Percentiles rank a stretch among this genome's conserved stretches.
Evolutionary conservation across 2,329 filamentous ascomycete genomes (phyloP).

Genomic region (Botrytis elliptica): DNA sequence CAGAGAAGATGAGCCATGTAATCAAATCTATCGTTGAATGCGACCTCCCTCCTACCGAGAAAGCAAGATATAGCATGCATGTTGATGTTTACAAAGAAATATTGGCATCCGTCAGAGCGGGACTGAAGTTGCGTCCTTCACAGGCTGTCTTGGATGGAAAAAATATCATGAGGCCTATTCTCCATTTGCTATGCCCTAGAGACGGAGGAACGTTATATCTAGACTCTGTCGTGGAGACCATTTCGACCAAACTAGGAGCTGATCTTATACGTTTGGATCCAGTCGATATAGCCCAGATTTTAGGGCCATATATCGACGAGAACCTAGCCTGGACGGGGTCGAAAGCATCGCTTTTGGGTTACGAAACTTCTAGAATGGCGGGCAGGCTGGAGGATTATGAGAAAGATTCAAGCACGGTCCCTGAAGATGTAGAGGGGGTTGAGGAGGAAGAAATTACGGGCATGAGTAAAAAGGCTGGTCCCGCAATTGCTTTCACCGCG

Average conservation of each 20-base stretch:
- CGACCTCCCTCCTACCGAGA: constrained; percentile 24
- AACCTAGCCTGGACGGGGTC: constrained; percentile 48
- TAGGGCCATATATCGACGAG: constrained; percentile 69
- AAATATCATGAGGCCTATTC: constrained; percentile 50
- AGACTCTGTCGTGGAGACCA: constrained; percentile 59
- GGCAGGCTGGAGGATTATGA: constrained; percentile 52
- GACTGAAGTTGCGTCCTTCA: constrained; percentile 46
- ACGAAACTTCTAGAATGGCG: constrained; percentile 54
- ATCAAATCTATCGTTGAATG: constrained; percentile 23
- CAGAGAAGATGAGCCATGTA: constrained; percentile 15
- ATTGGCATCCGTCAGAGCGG: constrained; percentile 50
- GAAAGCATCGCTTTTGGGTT: constrained; percentile 54
- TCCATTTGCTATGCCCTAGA: constrained; percentile 58
- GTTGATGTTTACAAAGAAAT: constrained; percentile 41
- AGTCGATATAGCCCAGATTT: constrained; percentile 66
- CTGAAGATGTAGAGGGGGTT: constrained; percentile 46
- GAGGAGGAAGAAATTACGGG: constrained; percentile 35
- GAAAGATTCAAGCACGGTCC: constrained; percentile 45
- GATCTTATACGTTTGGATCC: constrained; percentile 69
- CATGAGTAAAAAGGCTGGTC: neutral
- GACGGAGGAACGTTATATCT: constrained; percentile 55
- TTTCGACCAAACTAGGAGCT: constrained; percentile 60
- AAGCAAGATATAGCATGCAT: constrained; percentile 36
- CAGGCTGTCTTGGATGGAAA: constrained; percentile 18
- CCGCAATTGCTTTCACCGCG: constrained; percentile 13